phyloP scores from a whole-genome alignment of 2,329 filamentous ascomycete species.

The Xylariales sp. region DNA sequence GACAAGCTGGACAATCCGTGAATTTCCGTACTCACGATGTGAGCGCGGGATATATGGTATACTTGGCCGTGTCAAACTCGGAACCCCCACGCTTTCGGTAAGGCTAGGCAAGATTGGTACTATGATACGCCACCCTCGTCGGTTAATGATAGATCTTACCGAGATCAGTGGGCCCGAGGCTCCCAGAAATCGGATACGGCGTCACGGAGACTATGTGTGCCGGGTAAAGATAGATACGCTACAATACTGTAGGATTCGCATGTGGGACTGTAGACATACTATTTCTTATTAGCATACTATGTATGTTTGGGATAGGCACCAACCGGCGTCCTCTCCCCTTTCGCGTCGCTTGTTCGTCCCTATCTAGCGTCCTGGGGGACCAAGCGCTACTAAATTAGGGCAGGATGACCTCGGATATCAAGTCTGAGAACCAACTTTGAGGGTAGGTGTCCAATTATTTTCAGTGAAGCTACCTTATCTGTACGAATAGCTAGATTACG shows the following conservation, averaged over 20 bases:
- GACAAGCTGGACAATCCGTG: conserved; percentile 14
- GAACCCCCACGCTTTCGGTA: conserved; percentile 33
- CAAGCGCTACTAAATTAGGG: background rate
- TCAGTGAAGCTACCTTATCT: background rate
- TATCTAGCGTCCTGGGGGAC: background rate
- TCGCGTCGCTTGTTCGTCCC: background rate
- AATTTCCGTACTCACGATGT: conserved; percentile 11
- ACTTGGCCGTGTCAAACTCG: conserved; percentile 11
- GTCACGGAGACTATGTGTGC: conserved; percentile 17
- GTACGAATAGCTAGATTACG: background rate
- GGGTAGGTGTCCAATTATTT: background rate
- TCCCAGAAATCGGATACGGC: conserved; percentile 27
- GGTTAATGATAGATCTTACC: conserved; percentile 35
- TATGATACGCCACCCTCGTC: conserved; percentile 23
- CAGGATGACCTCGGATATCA: background rate
- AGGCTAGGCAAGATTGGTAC: conserved; percentile 28
- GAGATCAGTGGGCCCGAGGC: conserved; percentile 24
- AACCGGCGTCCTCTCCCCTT: background rate
- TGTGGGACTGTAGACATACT: conserved; percentile 6
- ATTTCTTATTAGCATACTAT: conserved; percentile 4
- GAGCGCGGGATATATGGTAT: conserved; percentile 27
- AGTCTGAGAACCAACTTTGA: background rate
- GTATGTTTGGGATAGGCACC: conserved; percentile 1
- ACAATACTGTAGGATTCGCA: conserved; percentile 15
- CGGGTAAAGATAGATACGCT: conserved; percentile 21